Percentiles rank a stretch among this genome's conserved stretches.
phyloP scores from a whole-genome alignment of 2,329 filamentous ascomycete genomes.

The Chaetomiaceae sp. region DNA sequence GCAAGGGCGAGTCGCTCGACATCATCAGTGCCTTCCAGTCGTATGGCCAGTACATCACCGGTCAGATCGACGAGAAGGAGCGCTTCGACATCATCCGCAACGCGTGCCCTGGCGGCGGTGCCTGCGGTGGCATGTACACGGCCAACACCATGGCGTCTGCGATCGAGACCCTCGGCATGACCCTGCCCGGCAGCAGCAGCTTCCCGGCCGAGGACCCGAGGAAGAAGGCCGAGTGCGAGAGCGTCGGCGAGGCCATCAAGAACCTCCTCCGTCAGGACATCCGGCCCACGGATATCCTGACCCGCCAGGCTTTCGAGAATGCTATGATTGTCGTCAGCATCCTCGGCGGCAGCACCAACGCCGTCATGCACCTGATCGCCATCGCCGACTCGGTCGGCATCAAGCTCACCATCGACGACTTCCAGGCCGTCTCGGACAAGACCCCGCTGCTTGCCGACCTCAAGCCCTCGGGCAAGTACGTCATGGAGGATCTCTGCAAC shows the following conservation, averaged over 20 bases:
- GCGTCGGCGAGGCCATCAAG: constrained; percentile 67
- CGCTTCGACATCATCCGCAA: constrained; percentile 92
- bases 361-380: constrained; percentile 77
- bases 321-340: constrained; percentile 81
- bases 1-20: constrained; percentile 72
- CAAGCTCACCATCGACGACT: constrained; percentile 79
- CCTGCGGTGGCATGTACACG: constrained; percentile 83
- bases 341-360: constrained; percentile 80
- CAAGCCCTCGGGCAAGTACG: constrained; percentile 81
- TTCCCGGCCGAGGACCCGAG: constrained; percentile 68
- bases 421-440: constrained; percentile 74
- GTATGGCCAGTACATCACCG: constrained; percentile 90
- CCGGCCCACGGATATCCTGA: constrained; percentile 71
- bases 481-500: constrained; percentile 79
- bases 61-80: constrained; percentile 84
- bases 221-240: constrained; percentile 69
- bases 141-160: constrained; percentile 73
- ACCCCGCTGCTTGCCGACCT: constrained; percentile 77
- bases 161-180: constrained; percentile 70
- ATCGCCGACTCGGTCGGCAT: constrained; percentile 78
- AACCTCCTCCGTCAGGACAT: constrained; percentile 73
- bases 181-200: constrained; percentile 75
- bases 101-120: constrained; percentile 79
- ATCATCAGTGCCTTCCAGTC: constrained; percentile 98
- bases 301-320: constrained; percentile 75